Evolutionary conservation across 352 stramenopile species (phyloP).

Genomic region (Phytophthora niederhauseri): DNA sequence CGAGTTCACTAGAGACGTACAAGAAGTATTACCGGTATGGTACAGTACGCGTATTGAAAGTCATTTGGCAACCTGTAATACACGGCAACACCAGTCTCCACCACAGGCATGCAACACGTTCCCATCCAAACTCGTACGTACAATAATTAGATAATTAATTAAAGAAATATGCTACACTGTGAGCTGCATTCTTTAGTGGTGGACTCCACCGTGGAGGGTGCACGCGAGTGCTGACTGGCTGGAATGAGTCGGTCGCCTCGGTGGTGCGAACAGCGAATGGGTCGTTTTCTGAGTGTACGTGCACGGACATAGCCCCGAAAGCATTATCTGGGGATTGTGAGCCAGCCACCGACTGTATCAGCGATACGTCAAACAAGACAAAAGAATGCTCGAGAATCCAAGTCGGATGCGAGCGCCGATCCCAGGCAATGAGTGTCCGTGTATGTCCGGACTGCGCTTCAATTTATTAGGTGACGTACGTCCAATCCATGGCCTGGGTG

Average conservation of each 20-base stretch:
- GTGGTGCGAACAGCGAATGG: background rate
- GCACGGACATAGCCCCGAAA: background rate
- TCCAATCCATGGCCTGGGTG: background rate
- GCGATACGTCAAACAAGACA: slow-evolving; percentile 15
- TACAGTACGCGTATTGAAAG: background rate
- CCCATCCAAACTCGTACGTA: no score
- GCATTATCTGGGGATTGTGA: slow-evolving; percentile 20
- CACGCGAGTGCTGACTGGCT: background rate
- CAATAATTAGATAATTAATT: no score
- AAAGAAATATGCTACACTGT: no score
- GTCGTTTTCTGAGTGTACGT: background rate
- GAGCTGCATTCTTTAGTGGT: no score
- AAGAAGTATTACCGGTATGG: no score
- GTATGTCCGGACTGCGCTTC: slow-evolving; percentile 6
- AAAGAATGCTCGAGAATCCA: slow-evolving; percentile 20
- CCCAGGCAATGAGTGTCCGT: background rate
- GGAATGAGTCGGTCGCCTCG: background rate
- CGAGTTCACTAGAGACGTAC: background rate
- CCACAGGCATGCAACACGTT: no score
- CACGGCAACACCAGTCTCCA: no score
- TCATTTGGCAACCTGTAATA: background rate
- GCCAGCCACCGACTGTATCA: background rate
- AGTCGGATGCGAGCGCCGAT: background rate
- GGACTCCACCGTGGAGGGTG: background rate
- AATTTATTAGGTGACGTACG: slow-evolving; percentile 8